Percentiles rank a stretch among this genome's conserved stretches.
Conservation (phyloP, 331 rosid species). For the Quercus lobata region DNA sequence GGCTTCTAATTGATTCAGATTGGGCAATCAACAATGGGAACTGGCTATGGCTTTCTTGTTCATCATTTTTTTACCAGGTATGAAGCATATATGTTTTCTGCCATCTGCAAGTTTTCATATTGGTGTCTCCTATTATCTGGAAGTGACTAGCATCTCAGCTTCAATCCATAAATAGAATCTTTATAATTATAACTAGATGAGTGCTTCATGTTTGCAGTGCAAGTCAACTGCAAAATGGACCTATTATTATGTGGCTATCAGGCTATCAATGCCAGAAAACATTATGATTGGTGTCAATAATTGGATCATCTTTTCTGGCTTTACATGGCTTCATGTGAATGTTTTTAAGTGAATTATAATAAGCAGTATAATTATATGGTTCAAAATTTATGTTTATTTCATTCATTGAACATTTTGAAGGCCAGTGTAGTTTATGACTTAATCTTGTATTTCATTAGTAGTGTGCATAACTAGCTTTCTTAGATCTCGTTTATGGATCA, state of each 20-base stretch:
- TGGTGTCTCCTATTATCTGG: neutral
- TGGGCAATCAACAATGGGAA: constrained; percentile 96
- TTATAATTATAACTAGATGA: neutral
- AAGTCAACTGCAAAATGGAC: neutral
- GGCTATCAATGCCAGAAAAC: neutral
- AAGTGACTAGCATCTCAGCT: constrained; percentile 1
- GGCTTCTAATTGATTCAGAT: constrained; percentile 95
- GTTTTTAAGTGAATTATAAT: neutral
- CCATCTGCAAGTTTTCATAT: neutral
- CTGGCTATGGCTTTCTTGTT: constrained; percentile 97
- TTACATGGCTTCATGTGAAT: neutral
- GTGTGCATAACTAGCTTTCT: neutral
- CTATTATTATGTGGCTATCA: neutral
- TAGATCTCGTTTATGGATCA: too few species aligned
- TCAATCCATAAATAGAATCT: neutral
- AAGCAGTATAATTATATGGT: neutral
- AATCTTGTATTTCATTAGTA: neutral
- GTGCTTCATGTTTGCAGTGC: neutral
- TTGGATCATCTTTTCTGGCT: neutral
- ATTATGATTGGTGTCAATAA: neutral
- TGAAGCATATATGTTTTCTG: neutral
- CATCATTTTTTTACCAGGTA: constrained; percentile 93
- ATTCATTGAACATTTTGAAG: neutral
- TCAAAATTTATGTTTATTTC: neutral
- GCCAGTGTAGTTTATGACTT: neutral